Percentiles rank a stretch among this genome's conserved stretches.
These are phyloP conservation scores for Inga leiocalycina DNA, from an alignment of 306 rosid species.

Conservation along the genomic window DNA sequence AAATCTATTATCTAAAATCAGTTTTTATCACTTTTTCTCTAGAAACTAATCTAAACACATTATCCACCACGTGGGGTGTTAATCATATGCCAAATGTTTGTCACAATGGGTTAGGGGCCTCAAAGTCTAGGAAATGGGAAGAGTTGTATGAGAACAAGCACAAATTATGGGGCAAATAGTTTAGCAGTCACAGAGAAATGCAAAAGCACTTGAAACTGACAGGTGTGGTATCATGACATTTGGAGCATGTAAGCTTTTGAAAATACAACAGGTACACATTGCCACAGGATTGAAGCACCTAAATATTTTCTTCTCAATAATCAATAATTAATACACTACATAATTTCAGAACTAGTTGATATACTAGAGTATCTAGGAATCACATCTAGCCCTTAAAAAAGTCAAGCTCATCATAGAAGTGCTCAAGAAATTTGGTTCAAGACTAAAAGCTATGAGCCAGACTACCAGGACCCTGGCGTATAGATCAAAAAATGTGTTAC, in stretches of 20 bases:
- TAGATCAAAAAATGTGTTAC: conserved; percentile 16
- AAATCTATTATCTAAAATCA: too few relatives aligned
- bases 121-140: not conserved
- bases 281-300: not conserved
- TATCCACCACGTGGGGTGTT: not conserved
- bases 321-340: not conserved
- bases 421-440: conserved; percentile 12
- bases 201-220: not conserved
- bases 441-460: not conserved
- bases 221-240: not conserved
- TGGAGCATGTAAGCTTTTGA: not conserved
- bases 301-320: not conserved
- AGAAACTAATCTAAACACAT: not conserved
- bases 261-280: not conserved
- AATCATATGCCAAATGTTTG: not conserved
- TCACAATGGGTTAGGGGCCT: not conserved
- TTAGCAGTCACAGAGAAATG: not conserved
- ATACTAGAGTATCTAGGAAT: conserved; percentile 10
- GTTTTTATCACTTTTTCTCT: too few relatives aligned
- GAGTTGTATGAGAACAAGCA: not conserved
- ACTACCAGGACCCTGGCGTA: not conserved
- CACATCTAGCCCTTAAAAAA: conserved; percentile 14
- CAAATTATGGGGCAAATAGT: not conserved
- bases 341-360: not conserved
- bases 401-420: conserved; percentile 20